Base-by-base conservation (phyloP, 805 yeast species). In the Candida peoriensis region DNA sequence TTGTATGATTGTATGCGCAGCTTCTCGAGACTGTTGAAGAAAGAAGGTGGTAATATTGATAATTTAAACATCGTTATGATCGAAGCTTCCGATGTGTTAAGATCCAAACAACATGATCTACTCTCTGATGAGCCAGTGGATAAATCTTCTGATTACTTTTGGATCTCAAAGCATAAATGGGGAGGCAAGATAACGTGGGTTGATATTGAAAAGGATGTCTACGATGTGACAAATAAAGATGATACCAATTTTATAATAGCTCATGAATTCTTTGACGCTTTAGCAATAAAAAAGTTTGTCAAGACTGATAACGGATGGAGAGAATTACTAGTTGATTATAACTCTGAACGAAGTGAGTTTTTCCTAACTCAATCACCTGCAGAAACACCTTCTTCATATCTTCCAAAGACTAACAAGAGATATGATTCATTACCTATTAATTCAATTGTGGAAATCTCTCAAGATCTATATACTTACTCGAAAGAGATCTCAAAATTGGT, bases 251-350 rank as follows among this genome's bases (percentile, higher is more conserved):
- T 74, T 52, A 65, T 83, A 5, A 54, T 86, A 35, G 93, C 94
- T 0, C 95, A 86, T 53, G 95, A 86, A 55, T 86, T 86, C 49
- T 86, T 81, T 52, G 95, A 86, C 58, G 95, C 95, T 0, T 61
- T 86, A 37, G 95, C 95, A 0, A 77, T 86, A 17, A 77, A 80
- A 43, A 72, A 78, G 43, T 85, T 81, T 51, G 68, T 70, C 34
- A 71, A 69, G 42, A 76, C 81, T 0, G 63, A 66, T 13, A 58
- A 75, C 12, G 90, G 90, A 0, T 86, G 95, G 95, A 64, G 89
- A 44, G 95, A 86, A 52, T 64, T 74, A 17, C 46, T 81, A 25
- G 93, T 86, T 21, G 90, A 82, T 54, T 72, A 52, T 39, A 48
- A 45, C 10, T 37, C 43, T 3, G 41, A 43, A 2, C 33, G 42